Conservation (phyloP, 2,329 filamentous ascomycete genomes). For the Fusarium concolor region DNA sequence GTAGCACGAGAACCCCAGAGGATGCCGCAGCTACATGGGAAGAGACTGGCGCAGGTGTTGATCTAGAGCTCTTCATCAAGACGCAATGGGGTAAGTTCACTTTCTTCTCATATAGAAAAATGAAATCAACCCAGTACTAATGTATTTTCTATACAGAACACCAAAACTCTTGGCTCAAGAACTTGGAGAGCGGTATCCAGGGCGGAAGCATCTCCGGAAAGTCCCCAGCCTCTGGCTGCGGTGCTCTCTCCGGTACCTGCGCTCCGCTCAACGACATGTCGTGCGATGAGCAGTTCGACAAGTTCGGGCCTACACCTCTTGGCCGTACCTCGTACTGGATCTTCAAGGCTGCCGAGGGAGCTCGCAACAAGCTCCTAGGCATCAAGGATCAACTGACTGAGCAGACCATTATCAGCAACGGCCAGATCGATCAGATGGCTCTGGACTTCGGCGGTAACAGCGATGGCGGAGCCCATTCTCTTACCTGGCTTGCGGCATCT, state of each 20-base stretch:
- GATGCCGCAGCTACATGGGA: background rate
- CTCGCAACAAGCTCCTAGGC: conserved; percentile 7
- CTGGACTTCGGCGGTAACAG: conserved; percentile 1
- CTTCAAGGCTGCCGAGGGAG: conserved; percentile 21
- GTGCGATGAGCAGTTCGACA: conserved; percentile 17
- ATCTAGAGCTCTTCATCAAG: background rate
- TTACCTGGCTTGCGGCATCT: conserved; percentile 5
- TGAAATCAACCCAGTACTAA: background rate
- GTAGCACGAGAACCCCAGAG: background rate
- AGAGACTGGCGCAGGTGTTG: background rate
- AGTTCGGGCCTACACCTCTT: conserved; percentile 1
- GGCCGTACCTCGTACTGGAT: conserved; percentile 27
- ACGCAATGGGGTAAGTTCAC: background rate
- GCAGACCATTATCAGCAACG: conserved; percentile 4
- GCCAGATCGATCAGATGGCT: conserved; percentile 11
- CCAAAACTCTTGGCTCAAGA: conserved; percentile 5
- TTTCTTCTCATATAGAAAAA: too few species aligned
- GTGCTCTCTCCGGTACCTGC: background rate
- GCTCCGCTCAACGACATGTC: conserved; percentile 6
- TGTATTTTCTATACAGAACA: background rate
- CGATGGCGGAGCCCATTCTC: background rate
- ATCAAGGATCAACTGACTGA: conserved; percentile 15
- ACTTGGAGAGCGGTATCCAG: background rate
- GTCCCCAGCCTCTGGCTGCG: background rate
- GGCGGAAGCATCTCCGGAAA: background rate